These are phyloP conservation scores for Cystobasidium onofrii DNA, from an alignment of 768 basidiomycete species.

Conservation along the genomic window DNA sequence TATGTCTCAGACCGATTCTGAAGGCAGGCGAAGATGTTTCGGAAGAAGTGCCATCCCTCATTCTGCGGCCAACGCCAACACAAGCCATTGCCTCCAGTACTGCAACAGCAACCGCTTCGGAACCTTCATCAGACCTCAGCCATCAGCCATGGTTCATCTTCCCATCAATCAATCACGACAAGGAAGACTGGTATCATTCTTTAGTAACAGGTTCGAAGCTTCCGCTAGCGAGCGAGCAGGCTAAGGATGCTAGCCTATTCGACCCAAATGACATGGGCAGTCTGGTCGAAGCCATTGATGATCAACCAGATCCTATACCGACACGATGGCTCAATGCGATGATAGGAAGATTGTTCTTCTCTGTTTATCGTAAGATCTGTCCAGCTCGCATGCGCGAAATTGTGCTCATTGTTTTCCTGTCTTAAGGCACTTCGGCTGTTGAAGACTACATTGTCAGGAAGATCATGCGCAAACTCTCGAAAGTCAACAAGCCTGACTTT, in stretches of 20 bases:
- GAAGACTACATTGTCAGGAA: constrained; percentile 77
- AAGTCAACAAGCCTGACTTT: constrained; percentile 79
- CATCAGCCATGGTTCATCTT: constrained; percentile 79
- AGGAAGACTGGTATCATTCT: constrained; percentile 91
- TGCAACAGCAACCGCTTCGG: constrained; percentile 30
- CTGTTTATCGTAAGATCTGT: constrained; percentile 53
- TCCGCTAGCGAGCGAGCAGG: constrained; percentile 64
- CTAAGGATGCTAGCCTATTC: constrained; percentile 59
- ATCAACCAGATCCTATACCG: constrained; percentile 89
- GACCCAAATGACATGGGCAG: constrained; percentile 67
- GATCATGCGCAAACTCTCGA: constrained; percentile 86
- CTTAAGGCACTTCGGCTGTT: constrained; percentile 32
- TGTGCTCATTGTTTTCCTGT: too few species aligned
- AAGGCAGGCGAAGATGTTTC: constrained; percentile 38
- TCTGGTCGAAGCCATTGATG: constrained; percentile 75
- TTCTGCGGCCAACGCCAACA: constrained; percentile 50
- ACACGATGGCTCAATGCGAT: constrained; percentile 97
- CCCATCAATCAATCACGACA: constrained; percentile 72
- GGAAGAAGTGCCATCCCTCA: constrained; percentile 9
- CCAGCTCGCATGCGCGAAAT: background rate
- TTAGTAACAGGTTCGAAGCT: constrained; percentile 59
- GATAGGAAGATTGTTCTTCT: constrained; percentile 84
- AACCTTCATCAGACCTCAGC: constrained; percentile 50
- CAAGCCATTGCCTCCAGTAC: constrained; percentile 43
- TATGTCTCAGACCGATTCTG: constrained; percentile 46